Evolutionary conservation across 2,329 filamentous ascomycete genomes (phyloP).

Genomic region (Elsinoe australis): DNA sequence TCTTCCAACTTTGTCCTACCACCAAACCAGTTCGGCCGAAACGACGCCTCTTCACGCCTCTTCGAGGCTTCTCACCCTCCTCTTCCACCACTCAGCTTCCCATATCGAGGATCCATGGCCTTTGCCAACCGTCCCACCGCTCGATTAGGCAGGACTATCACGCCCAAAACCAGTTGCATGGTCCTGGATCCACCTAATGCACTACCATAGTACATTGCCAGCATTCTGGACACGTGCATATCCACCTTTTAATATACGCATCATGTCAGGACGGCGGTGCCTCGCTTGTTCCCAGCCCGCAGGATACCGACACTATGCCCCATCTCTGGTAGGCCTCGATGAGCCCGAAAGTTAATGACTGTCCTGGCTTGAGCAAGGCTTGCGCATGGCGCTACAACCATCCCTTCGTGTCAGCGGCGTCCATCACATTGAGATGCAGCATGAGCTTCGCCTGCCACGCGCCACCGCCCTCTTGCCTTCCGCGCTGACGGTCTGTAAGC

Average conservation of each 20-base stretch:
- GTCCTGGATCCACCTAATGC: slow-evolving; percentile 6
- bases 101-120: background rate
- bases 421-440: slow-evolving; percentile 4
- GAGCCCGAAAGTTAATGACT: background rate
- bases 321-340: background rate
- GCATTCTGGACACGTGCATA: slow-evolving; percentile 13
- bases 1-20: background rate
- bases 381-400: slow-evolving; percentile 6
- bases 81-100: slow-evolving; percentile 4
- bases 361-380: slow-evolving; percentile 2
- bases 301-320: background rate
- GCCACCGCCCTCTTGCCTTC: slow-evolving; percentile 2
- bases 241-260: background rate
- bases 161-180: slow-evolving; percentile 1
- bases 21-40: background rate
- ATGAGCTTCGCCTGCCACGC: slow-evolving; percentile 1
- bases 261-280: background rate
- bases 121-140: too few species aligned
- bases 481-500: background rate
- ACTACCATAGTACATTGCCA: background rate
- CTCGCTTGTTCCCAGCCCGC: background rate
- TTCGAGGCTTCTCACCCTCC: background rate
- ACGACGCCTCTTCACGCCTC: slow-evolving; percentile 12
- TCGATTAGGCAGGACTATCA: slow-evolving; percentile 3
- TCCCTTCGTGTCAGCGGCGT: slow-evolving; percentile 11